Evolutionary conservation across 2,329 filamentous ascomycete genomes (phyloP).

Genomic region (Teratosphaeria pseudoeucalypti): DNA sequence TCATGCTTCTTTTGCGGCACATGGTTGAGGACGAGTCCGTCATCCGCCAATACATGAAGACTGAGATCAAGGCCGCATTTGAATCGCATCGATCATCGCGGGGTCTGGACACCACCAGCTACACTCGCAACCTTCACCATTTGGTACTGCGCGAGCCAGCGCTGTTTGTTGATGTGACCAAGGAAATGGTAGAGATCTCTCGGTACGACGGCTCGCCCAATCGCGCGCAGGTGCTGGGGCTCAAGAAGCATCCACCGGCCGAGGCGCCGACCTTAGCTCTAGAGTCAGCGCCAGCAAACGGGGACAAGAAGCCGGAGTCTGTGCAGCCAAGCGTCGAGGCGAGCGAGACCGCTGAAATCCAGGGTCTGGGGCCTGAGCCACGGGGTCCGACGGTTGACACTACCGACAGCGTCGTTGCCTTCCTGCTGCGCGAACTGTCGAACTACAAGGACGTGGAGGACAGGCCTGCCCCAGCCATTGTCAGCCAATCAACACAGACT

Average conservation of each 20-base stretch:
- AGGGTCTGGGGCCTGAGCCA: slow-evolving; percentile 53
- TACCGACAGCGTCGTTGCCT: slow-evolving; percentile 90
- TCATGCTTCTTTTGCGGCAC: slow-evolving; percentile 82
- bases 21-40: slow-evolving; percentile 90
- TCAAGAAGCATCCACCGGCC: slow-evolving; percentile 33
- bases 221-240: slow-evolving; percentile 41
- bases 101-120: slow-evolving; percentile 57
- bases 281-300: background rate
- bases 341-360: slow-evolving; percentile 38
- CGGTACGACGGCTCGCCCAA: slow-evolving; percentile 48
- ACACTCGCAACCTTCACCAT: slow-evolving; percentile 66
- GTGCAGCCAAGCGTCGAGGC: slow-evolving; percentile 7
- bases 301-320: slow-evolving; percentile 32
- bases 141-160: slow-evolving; percentile 72
- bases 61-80: slow-evolving; percentile 74
- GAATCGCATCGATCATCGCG: slow-evolving; percentile 38
- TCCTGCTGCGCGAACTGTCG: slow-evolving; percentile 81
- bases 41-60: slow-evolving; percentile 81
- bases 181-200: slow-evolving; percentile 67
- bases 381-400: slow-evolving; percentile 83
- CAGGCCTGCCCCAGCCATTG: slow-evolving; percentile 46
- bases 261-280: slow-evolving; percentile 23
- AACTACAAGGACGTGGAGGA: slow-evolving; percentile 91
- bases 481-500: slow-evolving; percentile 34
- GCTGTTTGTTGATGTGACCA: slow-evolving; percentile 77